Base-by-base conservation (phyloP, 352 stramenopile genomes). In the Pythium volutum region DNA sequence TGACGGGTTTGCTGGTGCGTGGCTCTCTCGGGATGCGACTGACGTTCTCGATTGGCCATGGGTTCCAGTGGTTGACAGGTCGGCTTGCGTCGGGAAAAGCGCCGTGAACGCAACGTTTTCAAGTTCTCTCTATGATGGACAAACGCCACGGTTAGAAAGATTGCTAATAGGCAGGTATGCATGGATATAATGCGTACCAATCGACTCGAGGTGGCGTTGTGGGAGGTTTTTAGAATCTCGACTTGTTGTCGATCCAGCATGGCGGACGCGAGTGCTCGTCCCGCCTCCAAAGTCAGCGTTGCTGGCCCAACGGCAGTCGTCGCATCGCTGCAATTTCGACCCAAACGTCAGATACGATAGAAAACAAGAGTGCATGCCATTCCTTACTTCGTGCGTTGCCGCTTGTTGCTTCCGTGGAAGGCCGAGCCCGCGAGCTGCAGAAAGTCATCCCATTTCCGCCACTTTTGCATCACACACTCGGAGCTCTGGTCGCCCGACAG, bases 361-460 rank as follows among this genome's bases (percentile, higher is more conserved):
- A 8, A 23, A n/a, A 33, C 9, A 22, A 26, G 33, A 31, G 16
- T 47, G 4, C n/a, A 6, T 6, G 23, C 26, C 18, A 4, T 18
- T 26, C 26, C 48, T 3, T 3, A 64, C 58, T 41, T 49, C 14
- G 39, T 60, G 9, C 59, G 49, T 31, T 53, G 59, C 15, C 50
- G 50, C 41, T 66, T 66, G 59, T 55, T 55, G 15, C 16, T 43
- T 25, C 10, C 20, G 8, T 3, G 3, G 4, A 50, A 9, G 7
- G 38, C 31, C 26, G 25, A n/a, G 4, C n/a, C 33, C 14, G 50
- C 34, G 8, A 49, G 43, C 16, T 55, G 59, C 18, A 67, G 38
- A 33, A 67, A 61, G 4, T 59, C 52, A 4, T 67, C 60, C 60
- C 60, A 67, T 6, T 41, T 49, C 1, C 48, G 52, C 60, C 60